Percentiles rank a stretch among this genome's conserved stretches.
Evolutionary conservation across 2,329 filamentous ascomycete genomes (phyloP).

Genomic region (Immersiporthe knoxdaviesiana): DNA sequence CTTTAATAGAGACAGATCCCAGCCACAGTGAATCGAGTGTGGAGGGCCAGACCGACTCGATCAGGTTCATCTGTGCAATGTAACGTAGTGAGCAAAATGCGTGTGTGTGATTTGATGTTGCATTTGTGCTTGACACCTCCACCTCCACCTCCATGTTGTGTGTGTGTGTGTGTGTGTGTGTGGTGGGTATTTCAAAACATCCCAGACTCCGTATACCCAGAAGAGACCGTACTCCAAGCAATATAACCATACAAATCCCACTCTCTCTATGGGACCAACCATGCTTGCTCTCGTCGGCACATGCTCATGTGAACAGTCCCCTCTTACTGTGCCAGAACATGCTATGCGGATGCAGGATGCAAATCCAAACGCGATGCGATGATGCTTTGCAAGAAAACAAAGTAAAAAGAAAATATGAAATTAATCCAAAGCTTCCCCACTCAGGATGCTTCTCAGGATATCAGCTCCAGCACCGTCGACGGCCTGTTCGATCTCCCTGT

Average conservation of each 20-base stretch:
- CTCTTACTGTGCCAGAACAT: slow-evolving; percentile 12
- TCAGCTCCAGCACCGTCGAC: slow-evolving; percentile 65
- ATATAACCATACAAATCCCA: slow-evolving; percentile 22
- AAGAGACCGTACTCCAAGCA: slow-evolving; percentile 18
- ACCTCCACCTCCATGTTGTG: neutral
- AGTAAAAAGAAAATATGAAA: slow-evolving; percentile 3
- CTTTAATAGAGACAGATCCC: slow-evolving; percentile 2
- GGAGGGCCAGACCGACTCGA: neutral
- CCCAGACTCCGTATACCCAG: slow-evolving; percentile 8
- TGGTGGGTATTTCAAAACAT: slow-evolving; percentile 19
- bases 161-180: neutral
- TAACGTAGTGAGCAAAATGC: neutral
- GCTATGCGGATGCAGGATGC: slow-evolving; percentile 12
- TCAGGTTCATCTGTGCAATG: neutral
- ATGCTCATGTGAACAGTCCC: neutral
- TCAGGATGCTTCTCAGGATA: slow-evolving; percentile 65
- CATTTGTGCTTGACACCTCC: neutral
- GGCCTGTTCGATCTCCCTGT: slow-evolving; percentile 75
- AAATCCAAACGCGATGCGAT: neutral
- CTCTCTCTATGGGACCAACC: neutral
- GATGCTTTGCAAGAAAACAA: slow-evolving; percentile 5
- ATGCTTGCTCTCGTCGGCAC: neutral
- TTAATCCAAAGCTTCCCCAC: slow-evolving; percentile 61
- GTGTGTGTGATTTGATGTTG: neutral
- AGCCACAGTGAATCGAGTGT: neutral